Percentiles rank a stretch among this genome's conserved stretches.
Evolutionary conservation across 2,329 filamentous ascomycete species (phyloP).

Genomic region (Cercospora brassicicola): DNA sequence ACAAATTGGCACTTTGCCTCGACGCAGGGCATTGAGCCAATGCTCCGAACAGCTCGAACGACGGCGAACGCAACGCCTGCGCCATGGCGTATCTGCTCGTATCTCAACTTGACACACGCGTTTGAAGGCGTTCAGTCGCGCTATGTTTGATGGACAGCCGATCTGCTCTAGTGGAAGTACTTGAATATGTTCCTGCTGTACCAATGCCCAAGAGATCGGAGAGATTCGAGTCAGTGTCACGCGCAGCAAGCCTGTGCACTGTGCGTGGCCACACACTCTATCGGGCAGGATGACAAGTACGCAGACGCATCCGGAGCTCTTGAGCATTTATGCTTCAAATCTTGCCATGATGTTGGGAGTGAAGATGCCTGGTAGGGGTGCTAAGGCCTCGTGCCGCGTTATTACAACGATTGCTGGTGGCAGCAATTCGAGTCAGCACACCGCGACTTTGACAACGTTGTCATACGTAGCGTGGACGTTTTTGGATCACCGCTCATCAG

Average conservation of each 20-base stretch:
- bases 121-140: background rate
- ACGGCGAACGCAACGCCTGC: background rate
- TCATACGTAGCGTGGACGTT: background rate
- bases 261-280: conserved; percentile 9
- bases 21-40: background rate
- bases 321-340: background rate
- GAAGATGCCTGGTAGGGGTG: background rate
- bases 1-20: background rate
- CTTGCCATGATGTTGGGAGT: conserved; percentile 6
- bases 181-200: background rate
- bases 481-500: background rate
- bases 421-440: conserved; percentile 17
- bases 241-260: background rate
- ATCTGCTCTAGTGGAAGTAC: background rate
- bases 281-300: conserved; percentile 14
- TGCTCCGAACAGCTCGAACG: background rate
- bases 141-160: conserved; percentile 18
- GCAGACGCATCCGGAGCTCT: background rate
- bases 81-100: background rate
- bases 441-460: conserved; percentile 11
- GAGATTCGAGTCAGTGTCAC: conserved; percentile 15
- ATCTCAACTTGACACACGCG: background rate
- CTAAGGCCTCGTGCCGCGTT: background rate
- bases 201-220: background rate
- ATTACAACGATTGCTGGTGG: conserved; percentile 14